Evolutionary conservation across 2,329 filamentous ascomycete species (phyloP).

Genomic region (Ophiostoma quercus): DNA sequence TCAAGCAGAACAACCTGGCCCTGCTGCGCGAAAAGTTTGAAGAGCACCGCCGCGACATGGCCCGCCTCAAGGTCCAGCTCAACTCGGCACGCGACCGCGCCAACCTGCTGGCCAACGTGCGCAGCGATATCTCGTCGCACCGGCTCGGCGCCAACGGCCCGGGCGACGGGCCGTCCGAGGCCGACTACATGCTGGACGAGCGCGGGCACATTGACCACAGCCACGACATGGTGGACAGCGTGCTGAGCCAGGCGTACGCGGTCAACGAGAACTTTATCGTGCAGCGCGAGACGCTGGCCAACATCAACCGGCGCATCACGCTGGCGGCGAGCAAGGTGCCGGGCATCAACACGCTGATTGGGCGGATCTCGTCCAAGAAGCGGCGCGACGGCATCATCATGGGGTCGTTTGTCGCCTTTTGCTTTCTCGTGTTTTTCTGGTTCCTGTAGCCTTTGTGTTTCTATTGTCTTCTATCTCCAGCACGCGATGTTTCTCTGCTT

Average conservation of each 20-base stretch:
- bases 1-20: constrained; percentile 95
- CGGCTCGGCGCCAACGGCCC: constrained; percentile 68
- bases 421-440: constrained; percentile 80
- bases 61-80: constrained; percentile 67
- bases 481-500: neutral
- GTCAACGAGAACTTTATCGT: constrained; percentile 86
- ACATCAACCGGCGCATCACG: constrained; percentile 85
- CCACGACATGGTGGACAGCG: constrained; percentile 81
- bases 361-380: constrained; percentile 90
- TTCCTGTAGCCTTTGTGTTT: constrained; percentile 51
- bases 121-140: constrained; percentile 87
- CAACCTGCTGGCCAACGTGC: constrained; percentile 85
- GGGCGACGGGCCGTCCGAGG: constrained; percentile 70
- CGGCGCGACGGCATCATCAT: constrained; percentile 91
- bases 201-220: constrained; percentile 79
- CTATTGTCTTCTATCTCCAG: neutral
- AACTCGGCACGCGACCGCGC: constrained; percentile 75
- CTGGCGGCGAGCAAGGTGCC: constrained; percentile 85
- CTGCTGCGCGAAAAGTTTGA: constrained; percentile 85
- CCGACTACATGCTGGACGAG: constrained; percentile 96
- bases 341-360: constrained; percentile 86
- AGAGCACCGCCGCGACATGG: constrained; percentile 79
- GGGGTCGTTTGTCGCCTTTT: constrained; percentile 84
- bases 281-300: constrained; percentile 82
- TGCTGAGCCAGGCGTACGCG: constrained; percentile 91